phyloP scores from a whole-genome alignment of 495 filamentous ascomycete species.

The Lindgomyces ingoldianus region DNA sequence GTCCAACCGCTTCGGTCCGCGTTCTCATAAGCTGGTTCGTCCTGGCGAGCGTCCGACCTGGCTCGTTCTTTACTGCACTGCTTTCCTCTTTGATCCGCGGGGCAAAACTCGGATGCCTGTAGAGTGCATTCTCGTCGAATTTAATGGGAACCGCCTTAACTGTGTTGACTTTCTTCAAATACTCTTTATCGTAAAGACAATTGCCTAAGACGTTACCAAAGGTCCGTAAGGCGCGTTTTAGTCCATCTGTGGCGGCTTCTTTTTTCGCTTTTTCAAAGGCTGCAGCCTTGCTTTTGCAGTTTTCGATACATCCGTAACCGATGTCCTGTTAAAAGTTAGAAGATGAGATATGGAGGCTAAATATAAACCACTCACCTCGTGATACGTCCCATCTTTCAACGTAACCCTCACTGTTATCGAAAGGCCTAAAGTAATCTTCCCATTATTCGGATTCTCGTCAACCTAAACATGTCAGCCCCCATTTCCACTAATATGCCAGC shows the following conservation, averaged over 20 bases:
- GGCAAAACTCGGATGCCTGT: constrained; percentile 76
- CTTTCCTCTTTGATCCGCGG: constrained; percentile 60
- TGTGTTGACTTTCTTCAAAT: constrained; percentile 78
- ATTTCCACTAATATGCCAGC: not conserved
- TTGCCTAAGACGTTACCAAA: constrained; percentile 97
- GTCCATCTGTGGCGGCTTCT: constrained; percentile 89
- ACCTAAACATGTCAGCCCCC: constrained; percentile 49
- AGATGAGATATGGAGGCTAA: not conserved
- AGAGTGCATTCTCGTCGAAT: constrained; percentile 73
- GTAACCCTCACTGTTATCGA: constrained; percentile 89
- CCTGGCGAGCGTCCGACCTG: constrained; percentile 4
- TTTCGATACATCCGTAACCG: constrained; percentile 93
- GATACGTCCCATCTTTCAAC: constrained; percentile 86
- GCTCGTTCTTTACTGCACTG: constrained; percentile 39
- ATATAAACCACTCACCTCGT: constrained; percentile 60
- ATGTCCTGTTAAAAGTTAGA: constrained; percentile 62
- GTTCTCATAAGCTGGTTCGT: constrained; percentile 18
- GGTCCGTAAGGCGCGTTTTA: constrained; percentile 85
- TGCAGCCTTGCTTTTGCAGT: constrained; percentile 87
- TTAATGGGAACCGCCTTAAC: constrained; percentile 68
- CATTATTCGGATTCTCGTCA: constrained; percentile 60
- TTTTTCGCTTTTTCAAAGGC: constrained; percentile 99
- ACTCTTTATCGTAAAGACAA: constrained; percentile 96
- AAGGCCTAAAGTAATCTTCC: constrained; percentile 77
- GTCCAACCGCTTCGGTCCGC: constrained; percentile 27